Evolutionary conservation across 2,329 filamentous ascomycete species (phyloP), one percentile per base, ranked within the genome.

Genomic region (Shiraia bambusicola): DNA sequence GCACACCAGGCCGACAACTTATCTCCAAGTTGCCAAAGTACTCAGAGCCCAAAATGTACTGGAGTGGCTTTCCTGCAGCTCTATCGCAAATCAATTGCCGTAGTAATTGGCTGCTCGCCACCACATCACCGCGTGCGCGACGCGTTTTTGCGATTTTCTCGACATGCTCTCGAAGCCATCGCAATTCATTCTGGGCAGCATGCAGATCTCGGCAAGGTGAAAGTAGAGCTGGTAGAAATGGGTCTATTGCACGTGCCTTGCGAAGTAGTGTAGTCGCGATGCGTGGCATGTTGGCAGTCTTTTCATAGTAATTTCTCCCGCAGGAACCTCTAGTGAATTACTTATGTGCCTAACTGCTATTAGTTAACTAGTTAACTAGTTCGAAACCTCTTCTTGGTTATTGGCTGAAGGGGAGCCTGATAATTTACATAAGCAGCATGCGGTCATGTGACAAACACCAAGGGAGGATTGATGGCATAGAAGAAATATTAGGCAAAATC

Each of bases 31-130:
- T 72, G 0, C 91, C 92, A 69, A 98, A 97, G 2, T 86, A 93
- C 65, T 96, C 90, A 4, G 84, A 83, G 3, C 90, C 90, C 1
- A 98, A 73, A 15, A 97, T 77, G 63, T 97, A 97, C 66, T 97
- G 93, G 25, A 98, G 70, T 1, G 93, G 93, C 43, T 83, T 79
- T 1, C 89, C 89, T n/a, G 54, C 66, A 3, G 76, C 70, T 44
- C 81, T 71, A 32, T 65, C 37, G 25, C 38, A 33, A 13, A 65
- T 59, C 26, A 68, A 28, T n/a, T 56, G 48, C 14, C 50, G 41
- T 15, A 67, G 36, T 15, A 64, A 24, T n/a, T 54, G 42, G 36
- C 37, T 38, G 35, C 56, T 56, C 4, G 51, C 45, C 34, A 56
- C 13, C 19, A 36, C 46, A 24, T 49, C 47, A 33, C 50, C 59